These are phyloP conservation scores for Ceriops decandra DNA, from an alignment of 345 rosid species.

Conservation along the genomic window DNA sequence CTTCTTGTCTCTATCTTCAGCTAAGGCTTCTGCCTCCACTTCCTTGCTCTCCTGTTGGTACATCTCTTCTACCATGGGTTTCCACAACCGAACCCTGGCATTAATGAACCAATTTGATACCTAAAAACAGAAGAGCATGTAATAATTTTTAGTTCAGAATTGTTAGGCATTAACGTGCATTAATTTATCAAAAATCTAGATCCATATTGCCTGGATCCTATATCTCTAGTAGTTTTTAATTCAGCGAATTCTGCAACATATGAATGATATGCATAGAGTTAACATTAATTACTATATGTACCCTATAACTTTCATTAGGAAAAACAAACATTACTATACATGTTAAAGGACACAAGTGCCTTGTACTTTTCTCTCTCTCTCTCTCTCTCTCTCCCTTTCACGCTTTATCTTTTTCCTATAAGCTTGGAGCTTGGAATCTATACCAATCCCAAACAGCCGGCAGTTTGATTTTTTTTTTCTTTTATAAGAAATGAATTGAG, in stretches of 20 bases:
- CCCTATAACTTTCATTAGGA: no score
- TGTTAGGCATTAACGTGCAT: neutral
- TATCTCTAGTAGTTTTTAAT: neutral
- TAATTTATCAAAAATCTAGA: neutral
- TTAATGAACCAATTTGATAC: slow-evolving; percentile 99
- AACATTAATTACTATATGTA: neutral
- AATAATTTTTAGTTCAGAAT: neutral
- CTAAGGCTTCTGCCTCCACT: slow-evolving; percentile 23
- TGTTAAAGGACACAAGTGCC: no score
- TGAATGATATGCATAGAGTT: neutral
- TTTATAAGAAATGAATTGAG: no score
- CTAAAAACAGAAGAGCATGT: slow-evolving; percentile 22
- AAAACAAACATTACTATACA: no score
- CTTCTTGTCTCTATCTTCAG: slow-evolving; percentile 36
- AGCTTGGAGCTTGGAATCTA: no score
- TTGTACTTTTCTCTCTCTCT: no score
- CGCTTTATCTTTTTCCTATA: no score
- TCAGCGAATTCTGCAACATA: neutral
- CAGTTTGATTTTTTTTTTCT: no score
- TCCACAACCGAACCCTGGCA: slow-evolving; percentile 98
- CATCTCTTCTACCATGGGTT: slow-evolving; percentile 99
- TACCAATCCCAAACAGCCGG: no score
- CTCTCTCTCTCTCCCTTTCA: no score
- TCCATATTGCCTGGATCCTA: no score
- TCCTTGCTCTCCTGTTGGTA: slow-evolving; percentile 84